A percentile compares a stretch with the other conserved stretches of the same genome.
Conservation (phyloP, 2,329 filamentous ascomycete genomes). For the Phyllosticta citrichinensis region DNA sequence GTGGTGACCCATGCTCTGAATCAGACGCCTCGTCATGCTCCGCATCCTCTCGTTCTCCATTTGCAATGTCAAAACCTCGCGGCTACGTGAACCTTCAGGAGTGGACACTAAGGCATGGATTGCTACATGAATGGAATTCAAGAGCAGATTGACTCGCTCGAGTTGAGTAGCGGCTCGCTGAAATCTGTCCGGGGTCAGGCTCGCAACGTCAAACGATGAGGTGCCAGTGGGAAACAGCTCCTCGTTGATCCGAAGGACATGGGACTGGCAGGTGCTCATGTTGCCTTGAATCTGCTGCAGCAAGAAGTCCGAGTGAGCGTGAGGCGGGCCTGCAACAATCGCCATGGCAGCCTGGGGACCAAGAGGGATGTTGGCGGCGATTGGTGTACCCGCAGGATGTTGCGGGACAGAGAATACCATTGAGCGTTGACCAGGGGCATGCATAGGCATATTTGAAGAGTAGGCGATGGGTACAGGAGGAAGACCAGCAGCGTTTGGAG, state of each 20-base stretch:
- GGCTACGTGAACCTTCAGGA: constrained; percentile 19
- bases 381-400: not conserved
- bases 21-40: not conserved
- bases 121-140: constrained; percentile 21
- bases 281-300: not conserved
- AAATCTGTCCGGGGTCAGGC: not conserved
- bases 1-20: not conserved
- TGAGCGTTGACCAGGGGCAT: not conserved
- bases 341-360: not conserved
- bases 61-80: constrained; percentile 21
- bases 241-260: not conserved
- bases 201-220: not conserved
- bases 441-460: not conserved
- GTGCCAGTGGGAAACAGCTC: not conserved
- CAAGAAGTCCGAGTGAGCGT: not conserved
- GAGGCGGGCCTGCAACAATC: not conserved
- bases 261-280: not conserved
- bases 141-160: constrained; percentile 8
- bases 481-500: not conserved
- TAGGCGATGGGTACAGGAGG: not conserved
- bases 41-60: constrained; percentile 21
- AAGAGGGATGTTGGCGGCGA: not conserved
- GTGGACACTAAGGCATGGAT: constrained; percentile 18
- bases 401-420: not conserved
- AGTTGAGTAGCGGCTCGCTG: constrained; percentile 4